Conservation (phyloP, 106 monocot genomes). For the Hemerocallis citrina region DNA sequence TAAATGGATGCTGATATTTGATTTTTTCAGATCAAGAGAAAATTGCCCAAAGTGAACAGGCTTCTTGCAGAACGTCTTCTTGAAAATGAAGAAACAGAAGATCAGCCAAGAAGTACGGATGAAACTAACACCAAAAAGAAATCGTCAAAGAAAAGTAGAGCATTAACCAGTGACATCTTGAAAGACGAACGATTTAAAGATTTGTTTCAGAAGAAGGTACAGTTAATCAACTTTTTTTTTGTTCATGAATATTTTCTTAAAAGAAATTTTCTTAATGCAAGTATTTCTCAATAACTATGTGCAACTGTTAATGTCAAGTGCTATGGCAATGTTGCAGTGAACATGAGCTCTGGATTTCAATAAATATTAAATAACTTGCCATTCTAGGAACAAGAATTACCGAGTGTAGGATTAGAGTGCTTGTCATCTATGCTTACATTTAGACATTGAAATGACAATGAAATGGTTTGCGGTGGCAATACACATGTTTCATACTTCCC, state of each 20-base stretch:
- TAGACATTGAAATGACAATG: not conserved
- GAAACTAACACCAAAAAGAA: constrained; percentile 38
- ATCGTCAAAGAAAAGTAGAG: constrained; percentile 58
- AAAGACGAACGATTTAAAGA: constrained; percentile 65
- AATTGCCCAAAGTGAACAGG: constrained; percentile 84
- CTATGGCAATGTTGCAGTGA: too few species aligned
- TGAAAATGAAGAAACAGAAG: constrained; percentile 53
- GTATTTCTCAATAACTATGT: not conserved
- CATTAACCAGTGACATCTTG: constrained; percentile 42
- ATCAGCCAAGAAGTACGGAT: constrained; percentile 22
- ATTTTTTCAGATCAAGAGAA: constrained; percentile 54
- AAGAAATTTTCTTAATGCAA: not conserved
- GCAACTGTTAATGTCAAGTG: not conserved
- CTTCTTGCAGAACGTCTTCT: constrained; percentile 50
- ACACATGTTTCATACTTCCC: too few species aligned
- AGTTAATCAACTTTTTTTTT: not conserved
- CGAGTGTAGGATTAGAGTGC: not conserved
- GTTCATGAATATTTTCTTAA: not conserved
- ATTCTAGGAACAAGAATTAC: not conserved
- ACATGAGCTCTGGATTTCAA: too few species aligned
- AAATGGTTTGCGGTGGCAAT: not conserved
- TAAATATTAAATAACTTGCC: too few species aligned
- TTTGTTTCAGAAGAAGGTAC: constrained; percentile 85
- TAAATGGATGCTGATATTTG: not conserved
- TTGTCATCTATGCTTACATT: not conserved